Conservation (phyloP, 441 rosid species). For the Pelargonium australe region DNA sequence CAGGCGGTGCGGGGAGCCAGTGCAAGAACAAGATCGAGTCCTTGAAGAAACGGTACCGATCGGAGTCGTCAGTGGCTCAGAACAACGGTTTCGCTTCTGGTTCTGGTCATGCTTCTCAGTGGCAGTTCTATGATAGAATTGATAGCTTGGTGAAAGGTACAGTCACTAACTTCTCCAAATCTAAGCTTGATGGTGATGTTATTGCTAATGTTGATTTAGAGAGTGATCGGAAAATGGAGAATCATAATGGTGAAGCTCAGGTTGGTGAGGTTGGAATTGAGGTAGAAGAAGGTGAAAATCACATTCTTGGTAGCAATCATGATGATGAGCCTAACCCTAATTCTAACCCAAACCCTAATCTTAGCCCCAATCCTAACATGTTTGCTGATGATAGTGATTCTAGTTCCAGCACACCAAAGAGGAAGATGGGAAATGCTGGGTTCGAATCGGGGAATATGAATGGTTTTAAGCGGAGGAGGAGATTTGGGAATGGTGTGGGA, state of each 20-base stretch:
- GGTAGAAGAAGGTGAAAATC: not conserved
- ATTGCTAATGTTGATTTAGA: not conserved
- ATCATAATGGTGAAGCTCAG: not conserved
- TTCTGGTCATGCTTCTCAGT: not conserved
- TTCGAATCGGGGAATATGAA: not conserved
- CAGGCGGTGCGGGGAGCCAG: too few relatives aligned
- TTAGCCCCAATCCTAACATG: not conserved
- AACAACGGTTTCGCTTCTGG: not conserved
- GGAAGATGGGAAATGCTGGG: not conserved
- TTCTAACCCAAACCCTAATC: too few relatives aligned
- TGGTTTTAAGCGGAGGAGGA: not conserved
- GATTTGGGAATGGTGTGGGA: constrained; percentile 8
- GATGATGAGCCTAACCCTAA: not conserved
- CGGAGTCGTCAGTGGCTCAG: not conserved
- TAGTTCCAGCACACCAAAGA: not conserved
- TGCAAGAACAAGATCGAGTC: constrained; percentile 11
- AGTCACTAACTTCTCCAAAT: not conserved
- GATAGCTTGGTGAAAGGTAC: constrained; percentile 5
- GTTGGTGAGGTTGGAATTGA: constrained; percentile 1
- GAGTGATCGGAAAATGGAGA: not conserved
- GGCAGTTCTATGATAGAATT: constrained; percentile 2
- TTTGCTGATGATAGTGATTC: not conserved
- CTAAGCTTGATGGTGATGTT: not conserved
- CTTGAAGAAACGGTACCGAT: constrained; percentile 7
- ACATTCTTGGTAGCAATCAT: not conserved